Base-by-base conservation (phyloP, 1,284 basidiomycete genomes). In the Gymnopus androsaceus region DNA sequence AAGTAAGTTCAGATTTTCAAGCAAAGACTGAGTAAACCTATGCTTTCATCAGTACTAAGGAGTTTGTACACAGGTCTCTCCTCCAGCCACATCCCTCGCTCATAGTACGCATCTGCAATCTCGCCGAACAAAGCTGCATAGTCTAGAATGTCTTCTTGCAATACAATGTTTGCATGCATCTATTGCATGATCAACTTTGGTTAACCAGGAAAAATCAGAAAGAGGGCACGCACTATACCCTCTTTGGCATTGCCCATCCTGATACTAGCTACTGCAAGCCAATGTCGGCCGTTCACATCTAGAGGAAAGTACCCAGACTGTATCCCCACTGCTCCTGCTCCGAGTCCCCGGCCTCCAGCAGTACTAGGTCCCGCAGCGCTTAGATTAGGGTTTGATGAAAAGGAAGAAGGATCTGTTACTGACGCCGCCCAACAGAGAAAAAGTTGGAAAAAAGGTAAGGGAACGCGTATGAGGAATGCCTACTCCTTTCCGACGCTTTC, bases 231-330 rank as follows among this genome's bases (percentile, higher is more conserved):
- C 51, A 93, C 93, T 76, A 88, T 86, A 4, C 91, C 94, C 68
- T 96, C 94, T 1, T 88, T 85, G 11, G 83, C 69, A 56, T 96
- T 85, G 0, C 90, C 90, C 69, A 92, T 79, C 67, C 87, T 90
- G 31, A 98, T 84, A 51, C 96, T 80, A 1, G 92, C 85, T 23
- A 97, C 79, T 0, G 92, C 94, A 1, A 99, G 74, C n/a, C 94
- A 80, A 67, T 95, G 87, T 46, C 95, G 77, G 3, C 95, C 82
- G 61, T 93, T 92, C 4, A 89, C 78, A 61, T 96, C 92, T 44
- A 98, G 73, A 3, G 77, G 76, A 66, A 85, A 87, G 45, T 77
- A 79, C 12, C 84, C 86, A 0, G 82, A 74, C 46, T 75, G 73
- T 1, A 83, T 60, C 50, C 31, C 41, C 15, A 44, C 41, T 3